Evolutionary conservation across 495 filamentous ascomycete species (phyloP), one percentile per base, ranked within the genome.

Genomic region (Penicillium robsamsonii): DNA sequence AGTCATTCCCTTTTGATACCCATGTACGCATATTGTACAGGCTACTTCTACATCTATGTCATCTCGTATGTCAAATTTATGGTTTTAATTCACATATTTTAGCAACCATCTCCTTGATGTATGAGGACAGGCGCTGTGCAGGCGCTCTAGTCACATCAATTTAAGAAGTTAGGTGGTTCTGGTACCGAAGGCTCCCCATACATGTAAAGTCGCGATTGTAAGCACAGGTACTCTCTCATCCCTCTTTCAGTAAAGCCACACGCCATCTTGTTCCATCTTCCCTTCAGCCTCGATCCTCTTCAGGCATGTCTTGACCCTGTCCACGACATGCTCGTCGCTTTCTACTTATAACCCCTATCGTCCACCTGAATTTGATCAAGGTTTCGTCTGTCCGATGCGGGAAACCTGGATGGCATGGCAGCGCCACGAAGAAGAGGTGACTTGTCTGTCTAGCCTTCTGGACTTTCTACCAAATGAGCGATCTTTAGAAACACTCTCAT

Each of bases 381-480:
- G 38, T 15, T 52, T 3, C 12, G 27, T 46, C 55, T 52, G 17
- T 52, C 55, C 48, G 3, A 57, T 29, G 15, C 15, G 17, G 47
- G 55, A 57, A 52, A 46, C 55, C 29, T 8, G 3, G 38, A 51
- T 57, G 42, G 55, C 29, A 41, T 57, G 55, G 55, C 13, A 30
- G 46, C 47, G 55, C 41, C 40, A 57, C 47, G 47, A 60, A 56
- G 41, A 60, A 60, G 37, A 52, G 40, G 18, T 47, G 40, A 60
- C 58, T 56, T 56, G 17, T 52, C 10, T 60, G 47, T 35, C 58
- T 31, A 52, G 53, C 20, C 33, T 60, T 60, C 38, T 60, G 47
- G 42, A 41, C 31, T 25, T 48, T 60, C 35, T 60, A 43, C 46
- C n/a, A 27, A 48, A 60, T 42, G 53, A 56, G 40, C 27, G 56